Conservation (phyloP, 1,284 basidiomycete species). For the Pseudomicrostroma phylloplanum region DNA sequence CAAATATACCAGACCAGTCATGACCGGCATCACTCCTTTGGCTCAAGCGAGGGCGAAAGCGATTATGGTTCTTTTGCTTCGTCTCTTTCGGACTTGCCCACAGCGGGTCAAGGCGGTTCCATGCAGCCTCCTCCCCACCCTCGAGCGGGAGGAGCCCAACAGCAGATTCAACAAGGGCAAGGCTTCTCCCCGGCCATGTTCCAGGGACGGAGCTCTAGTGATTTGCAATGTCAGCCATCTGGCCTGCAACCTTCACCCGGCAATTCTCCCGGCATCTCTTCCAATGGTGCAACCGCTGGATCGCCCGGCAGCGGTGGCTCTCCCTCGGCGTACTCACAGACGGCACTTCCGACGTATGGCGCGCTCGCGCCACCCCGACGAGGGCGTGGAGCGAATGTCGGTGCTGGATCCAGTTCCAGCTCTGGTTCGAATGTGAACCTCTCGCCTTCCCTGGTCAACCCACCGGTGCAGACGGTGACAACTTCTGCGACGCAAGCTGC, state of each 20-base stretch:
- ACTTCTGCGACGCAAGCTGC: constrained; percentile 89
- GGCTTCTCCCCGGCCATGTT: constrained; percentile 4
- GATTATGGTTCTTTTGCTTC: constrained; percentile 15
- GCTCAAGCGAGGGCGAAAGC: constrained; percentile 29
- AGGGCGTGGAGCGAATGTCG: constrained; percentile 10
- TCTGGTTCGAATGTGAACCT: constrained; percentile 11
- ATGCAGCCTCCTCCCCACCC: constrained; percentile 1
- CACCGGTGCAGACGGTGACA: constrained; percentile 59
- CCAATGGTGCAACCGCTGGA: background rate
- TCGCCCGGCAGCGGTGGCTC: background rate
- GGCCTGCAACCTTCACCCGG: background rate
- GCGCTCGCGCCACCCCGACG: constrained; percentile 15
- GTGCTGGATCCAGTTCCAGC: constrained; percentile 19
- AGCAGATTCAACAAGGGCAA: constrained; percentile 1
- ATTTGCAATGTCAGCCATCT: background rate
- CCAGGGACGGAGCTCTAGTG: background rate
- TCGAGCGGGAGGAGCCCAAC: background rate
- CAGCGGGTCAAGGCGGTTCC: background rate
- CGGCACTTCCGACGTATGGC: constrained; percentile 20
- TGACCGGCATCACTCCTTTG: constrained; percentile 30
- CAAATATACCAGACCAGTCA: constrained; percentile 26
- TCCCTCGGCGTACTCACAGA: constrained; percentile 19
- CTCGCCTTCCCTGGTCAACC: constrained; percentile 4
- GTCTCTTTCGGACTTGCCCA: too few species aligned
- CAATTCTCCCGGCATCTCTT: background rate